Conservation (phyloP, 2,329 filamentous ascomycete genomes). For the Pseudopyricularia cyperi region DNA sequence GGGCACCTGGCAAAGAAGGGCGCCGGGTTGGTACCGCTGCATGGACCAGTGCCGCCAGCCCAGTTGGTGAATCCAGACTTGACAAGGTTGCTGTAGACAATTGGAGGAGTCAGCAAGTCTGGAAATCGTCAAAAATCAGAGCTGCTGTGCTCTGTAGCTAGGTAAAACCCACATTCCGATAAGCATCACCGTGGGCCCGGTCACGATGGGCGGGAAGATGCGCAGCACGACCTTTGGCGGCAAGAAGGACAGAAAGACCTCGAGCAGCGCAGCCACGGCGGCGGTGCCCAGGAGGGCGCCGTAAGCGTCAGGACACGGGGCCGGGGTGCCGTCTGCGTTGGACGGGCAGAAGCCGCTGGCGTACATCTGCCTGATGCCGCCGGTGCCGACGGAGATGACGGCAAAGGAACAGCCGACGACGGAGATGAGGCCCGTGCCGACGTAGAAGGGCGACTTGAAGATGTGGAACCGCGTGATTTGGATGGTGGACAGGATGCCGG, state of each 20-base stretch:
- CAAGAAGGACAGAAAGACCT: conserved; percentile 63
- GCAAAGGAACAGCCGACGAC: conserved; percentile 56
- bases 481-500: conserved; percentile 58
- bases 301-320: conserved; percentile 67
- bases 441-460: conserved; percentile 54
- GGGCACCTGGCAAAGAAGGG: conserved; percentile 54
- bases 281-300: conserved; percentile 62
- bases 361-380: conserved; percentile 68
- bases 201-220: conserved; percentile 60
- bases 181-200: conserved; percentile 35
- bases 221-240: conserved; percentile 55
- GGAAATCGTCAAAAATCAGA: not conserved
- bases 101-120: not conserved
- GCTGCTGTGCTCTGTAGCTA: too few species aligned
- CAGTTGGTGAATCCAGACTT: conserved; percentile 61
- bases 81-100: conserved; percentile 37
- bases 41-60: conserved; percentile 59
- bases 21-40: conserved; percentile 31
- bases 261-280: conserved; percentile 51
- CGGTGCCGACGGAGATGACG: conserved; percentile 60
- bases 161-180: conserved; percentile 44
- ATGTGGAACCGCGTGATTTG: conserved; percentile 72
- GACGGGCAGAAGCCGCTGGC: conserved; percentile 52
- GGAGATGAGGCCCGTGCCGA: conserved; percentile 57
- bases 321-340: conserved; percentile 45